phyloP scores from a whole-genome alignment of 768 basidiomycete genomes.

The Suillus decipiens region DNA sequence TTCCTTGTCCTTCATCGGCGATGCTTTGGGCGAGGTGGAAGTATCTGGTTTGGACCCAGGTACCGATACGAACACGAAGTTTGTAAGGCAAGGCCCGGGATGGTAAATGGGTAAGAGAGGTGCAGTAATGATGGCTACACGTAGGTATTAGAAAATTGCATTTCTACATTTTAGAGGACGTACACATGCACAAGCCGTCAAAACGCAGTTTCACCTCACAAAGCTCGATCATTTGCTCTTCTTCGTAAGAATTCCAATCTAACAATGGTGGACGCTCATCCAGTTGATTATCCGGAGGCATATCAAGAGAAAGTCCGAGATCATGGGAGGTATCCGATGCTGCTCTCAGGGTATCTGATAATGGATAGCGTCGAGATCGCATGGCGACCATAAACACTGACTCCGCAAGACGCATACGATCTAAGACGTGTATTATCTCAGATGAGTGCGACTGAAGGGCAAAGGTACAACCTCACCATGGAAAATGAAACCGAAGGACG shows the following conservation, averaged over 20 bases:
- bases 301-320: conserved; percentile 35
- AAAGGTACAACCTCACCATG: conserved; percentile 43
- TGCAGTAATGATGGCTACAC: conserved; percentile 41
- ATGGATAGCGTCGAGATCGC: conserved; percentile 54
- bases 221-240: conserved; percentile 62
- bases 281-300: conserved; percentile 15
- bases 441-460: neutral
- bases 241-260: conserved; percentile 58
- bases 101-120: conserved; percentile 50
- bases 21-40: conserved; percentile 25
- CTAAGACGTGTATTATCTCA: conserved; percentile 6
- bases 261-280: conserved; percentile 27
- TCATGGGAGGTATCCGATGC: conserved; percentile 43
- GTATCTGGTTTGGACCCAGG: conserved; percentile 34
- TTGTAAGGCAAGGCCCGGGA: conserved; percentile 37
- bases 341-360: conserved; percentile 29
- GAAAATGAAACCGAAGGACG: conserved; percentile 62
- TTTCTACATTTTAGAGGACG: conserved; percentile 16
- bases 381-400: conserved; percentile 62
- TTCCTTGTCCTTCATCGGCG: conserved; percentile 30
- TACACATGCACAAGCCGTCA: conserved; percentile 48
- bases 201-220: conserved; percentile 57
- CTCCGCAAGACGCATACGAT: conserved; percentile 38
- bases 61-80: conserved; percentile 48
- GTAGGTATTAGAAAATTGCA: conserved; percentile 2